Evolutionary conservation across 352 stramenopile genomes (phyloP), one percentile per base, ranked within the genome.

Genomic region (Globisporangium rhizosaccharum): DNA sequence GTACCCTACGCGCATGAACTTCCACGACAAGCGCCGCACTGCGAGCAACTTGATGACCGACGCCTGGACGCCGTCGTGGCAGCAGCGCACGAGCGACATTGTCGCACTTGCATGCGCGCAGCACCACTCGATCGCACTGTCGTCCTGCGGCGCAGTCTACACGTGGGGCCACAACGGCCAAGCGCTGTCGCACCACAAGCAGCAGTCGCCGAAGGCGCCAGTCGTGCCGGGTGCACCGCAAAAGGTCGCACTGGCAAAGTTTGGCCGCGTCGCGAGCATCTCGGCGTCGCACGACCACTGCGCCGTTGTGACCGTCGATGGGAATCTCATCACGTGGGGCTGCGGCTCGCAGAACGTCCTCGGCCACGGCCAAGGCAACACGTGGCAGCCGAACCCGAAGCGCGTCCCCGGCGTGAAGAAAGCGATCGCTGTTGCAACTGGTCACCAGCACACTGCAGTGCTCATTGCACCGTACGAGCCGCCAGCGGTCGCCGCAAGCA

Each of bases 51-150:
- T 85, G 8, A 65, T 87, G 71, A 76, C 65, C 37, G 76, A 93
- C 15, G 67, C 71, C 36, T 93, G 79, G 81, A 45, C 84, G 0
- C 75, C 81, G 15, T 72, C 72, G 11, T 86, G 68, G 57, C 85
- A 80, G 55, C 68, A 85, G 47, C 73, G 60, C 18, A 65, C 50
- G 7, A 62, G 72, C 47, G 79, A 87, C 51, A 87, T 94, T 53
- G 61, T 90, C 37, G 63, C 83, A 46, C 64, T 94, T 44, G 88
- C 82, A 18, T 94, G 80, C 46, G 84, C 84, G 14, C 78, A 76
- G 42, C 87, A 90, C 42, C 82, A 94, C 51, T 92, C 82, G 11
- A 94, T 94, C 30, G 84, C 81, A 11, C 61, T 92, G n/a, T 75
- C 68, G 33, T 66, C 71, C 26, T 75, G 71, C 26, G 84, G 84